Evolutionary conservation across 495 filamentous ascomycete genomes (phyloP), one percentile per base, ranked within the genome.

Genomic region (Letharia lupina): DNA sequence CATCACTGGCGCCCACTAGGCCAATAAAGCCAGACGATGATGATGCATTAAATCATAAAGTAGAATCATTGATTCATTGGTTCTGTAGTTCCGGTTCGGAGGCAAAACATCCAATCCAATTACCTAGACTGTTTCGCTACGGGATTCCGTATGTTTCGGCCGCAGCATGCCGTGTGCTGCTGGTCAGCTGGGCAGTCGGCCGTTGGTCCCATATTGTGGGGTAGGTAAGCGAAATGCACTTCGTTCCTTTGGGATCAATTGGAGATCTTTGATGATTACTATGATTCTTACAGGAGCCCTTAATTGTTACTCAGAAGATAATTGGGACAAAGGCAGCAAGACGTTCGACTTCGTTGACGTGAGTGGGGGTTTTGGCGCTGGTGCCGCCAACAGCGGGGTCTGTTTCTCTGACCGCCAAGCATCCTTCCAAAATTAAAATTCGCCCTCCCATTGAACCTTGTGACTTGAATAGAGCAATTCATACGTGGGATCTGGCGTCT

Each of bases 161-260:
- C 54, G 54, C 56, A 65, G 63, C 33, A 65, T 11, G 54, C 0
- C 10, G 50, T 47, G 20, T 47, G 45, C 1, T 20, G 16, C 48
- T 47, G 63, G 63, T 65, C 63, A 65, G 56, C 63, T 59, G 35
- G 31, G 11, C 28, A 35, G 54, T 65, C 37, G 45, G 39, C 50
- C 52, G 62, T 42, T 47, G 42, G 39, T 56, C 28, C n/a, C 10
- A 41, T 13, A 31, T 33, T 28, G 60, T 12, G 13, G 60, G 23
- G 31, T 20, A 57, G 20, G 12, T 2, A 52, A 50, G 37, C 37
- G 8, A 8, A 39, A 39, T 4, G 37, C 4, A 39, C 23, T 28
- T 28, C 23, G 23, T 28, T 28, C 23, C 23, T 28, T 28, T 28
- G 23, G 23, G 23, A 28, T 28, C 23, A 28, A 28, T 28, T 28